Evolutionary conservation across 495 filamentous ascomycete genomes (phyloP).

Genomic region (Penicillium cataractarum): DNA sequence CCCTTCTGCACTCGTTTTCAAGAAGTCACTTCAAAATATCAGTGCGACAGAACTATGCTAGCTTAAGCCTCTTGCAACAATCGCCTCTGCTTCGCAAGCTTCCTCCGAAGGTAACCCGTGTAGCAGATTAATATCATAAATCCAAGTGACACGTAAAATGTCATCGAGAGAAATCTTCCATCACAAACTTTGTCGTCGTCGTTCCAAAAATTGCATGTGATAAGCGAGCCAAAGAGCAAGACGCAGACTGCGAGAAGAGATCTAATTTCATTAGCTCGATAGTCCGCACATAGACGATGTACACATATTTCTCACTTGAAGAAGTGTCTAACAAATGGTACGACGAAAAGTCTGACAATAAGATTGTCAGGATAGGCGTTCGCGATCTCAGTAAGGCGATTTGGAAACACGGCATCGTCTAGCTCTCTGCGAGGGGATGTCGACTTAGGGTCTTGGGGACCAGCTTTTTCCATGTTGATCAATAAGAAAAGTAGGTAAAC

Average conservation of each 20-base stretch:
- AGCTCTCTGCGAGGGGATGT: not conserved
- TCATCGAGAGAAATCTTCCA: not conserved
- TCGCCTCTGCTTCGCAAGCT: not conserved
- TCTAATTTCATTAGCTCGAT: not conserved
- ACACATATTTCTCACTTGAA: conserved; percentile 3
- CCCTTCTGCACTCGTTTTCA: too few relatives aligned
- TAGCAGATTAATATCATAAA: not conserved
- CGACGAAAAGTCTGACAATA: conserved; percentile 1
- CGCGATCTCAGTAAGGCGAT: conserved; percentile 9
- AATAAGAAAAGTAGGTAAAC: not conserved
- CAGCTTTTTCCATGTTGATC: conserved; percentile 9
- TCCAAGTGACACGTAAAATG: not conserved
- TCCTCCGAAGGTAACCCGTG: not conserved
- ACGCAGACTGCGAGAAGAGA: not conserved
- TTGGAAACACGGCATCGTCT: conserved; percentile 1
- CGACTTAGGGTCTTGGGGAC: not conserved
- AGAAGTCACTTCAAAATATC: too few relatives aligned
- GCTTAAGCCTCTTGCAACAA: not conserved
- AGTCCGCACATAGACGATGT: not conserved
- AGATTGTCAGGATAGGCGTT: conserved; percentile 4
- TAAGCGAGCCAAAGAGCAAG: conserved; percentile 8
- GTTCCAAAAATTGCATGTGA: conserved; percentile 8
- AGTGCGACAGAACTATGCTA: too few relatives aligned
- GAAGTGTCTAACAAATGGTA: conserved; percentile 7
- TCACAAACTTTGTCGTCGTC: conserved; percentile 10